Evolutionary conservation across 768 basidiomycete genomes (phyloP).

Genomic region (Hypsizygus marmoreus): DNA sequence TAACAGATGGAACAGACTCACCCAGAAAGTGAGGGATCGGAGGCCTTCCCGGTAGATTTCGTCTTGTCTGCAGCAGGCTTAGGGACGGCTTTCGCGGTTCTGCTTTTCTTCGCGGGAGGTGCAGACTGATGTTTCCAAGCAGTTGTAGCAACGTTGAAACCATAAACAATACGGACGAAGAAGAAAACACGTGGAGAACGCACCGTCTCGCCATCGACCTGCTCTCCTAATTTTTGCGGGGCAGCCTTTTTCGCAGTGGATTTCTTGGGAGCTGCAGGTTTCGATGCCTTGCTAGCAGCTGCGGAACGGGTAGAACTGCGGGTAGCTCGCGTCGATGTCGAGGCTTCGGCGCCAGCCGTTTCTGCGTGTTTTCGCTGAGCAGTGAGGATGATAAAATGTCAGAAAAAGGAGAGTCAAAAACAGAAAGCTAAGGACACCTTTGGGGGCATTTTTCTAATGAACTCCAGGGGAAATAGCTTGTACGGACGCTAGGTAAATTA

Average conservation of each 20-base stretch:
- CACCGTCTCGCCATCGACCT: slow-evolving; percentile 14
- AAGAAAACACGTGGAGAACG: slow-evolving; percentile 14
- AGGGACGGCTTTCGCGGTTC: slow-evolving; percentile 25
- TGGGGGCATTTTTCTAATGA: slow-evolving; percentile 33
- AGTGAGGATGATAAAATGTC: background rate
- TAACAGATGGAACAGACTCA: slow-evolving; percentile 13
- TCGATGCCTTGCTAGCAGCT: slow-evolving; percentile 25
- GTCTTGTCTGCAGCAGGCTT: slow-evolving; percentile 15
- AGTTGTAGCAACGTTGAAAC: background rate
- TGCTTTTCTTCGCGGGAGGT: slow-evolving; percentile 45
- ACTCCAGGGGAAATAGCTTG: background rate
- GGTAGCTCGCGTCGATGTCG: slow-evolving; percentile 45
- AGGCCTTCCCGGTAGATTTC: slow-evolving; percentile 20
- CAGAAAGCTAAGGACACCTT: too few relatives aligned
- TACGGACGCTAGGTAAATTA: slow-evolving; percentile 1
- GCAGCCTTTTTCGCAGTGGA: slow-evolving; percentile 25
- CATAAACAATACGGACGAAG: background rate
- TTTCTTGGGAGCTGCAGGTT: slow-evolving; percentile 28
- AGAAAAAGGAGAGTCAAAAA: too few relatives aligned
- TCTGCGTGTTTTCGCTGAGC: slow-evolving; percentile 62
- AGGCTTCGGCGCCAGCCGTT: slow-evolving; percentile 31
- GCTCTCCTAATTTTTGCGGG: slow-evolving; percentile 25
- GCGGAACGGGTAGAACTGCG: slow-evolving; percentile 43
- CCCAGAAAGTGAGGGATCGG: slow-evolving; percentile 14
- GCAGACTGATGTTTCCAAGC: slow-evolving; percentile 15